phyloP scores from a whole-genome alignment of 2,329 filamentous ascomycete species.

The Penicillium occitanis region DNA sequence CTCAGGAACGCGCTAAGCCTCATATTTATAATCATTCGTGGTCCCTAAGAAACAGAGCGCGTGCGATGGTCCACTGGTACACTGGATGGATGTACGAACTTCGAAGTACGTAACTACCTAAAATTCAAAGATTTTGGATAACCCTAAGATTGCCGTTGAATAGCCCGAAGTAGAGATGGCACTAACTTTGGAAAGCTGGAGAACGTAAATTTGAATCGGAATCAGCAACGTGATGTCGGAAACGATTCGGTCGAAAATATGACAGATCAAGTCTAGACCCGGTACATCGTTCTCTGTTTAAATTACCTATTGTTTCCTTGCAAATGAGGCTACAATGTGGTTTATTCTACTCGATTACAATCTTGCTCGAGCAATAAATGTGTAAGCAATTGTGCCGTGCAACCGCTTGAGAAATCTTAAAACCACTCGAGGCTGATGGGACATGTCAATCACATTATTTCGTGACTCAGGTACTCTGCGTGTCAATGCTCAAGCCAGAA shows the following conservation, averaged over 20 bases:
- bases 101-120: neutral
- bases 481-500: neutral
- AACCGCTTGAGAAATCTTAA: neutral
- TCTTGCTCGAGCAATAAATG: neutral
- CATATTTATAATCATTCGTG: neutral
- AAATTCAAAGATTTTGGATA: neutral
- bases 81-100: neutral
- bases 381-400: neutral
- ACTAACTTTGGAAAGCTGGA: neutral
- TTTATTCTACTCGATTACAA: neutral
- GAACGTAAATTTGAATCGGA: neutral
- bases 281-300: neutral
- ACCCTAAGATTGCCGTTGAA: neutral
- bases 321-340: neutral
- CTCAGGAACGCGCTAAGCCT: neutral
- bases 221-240: neutral
- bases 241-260: neutral
- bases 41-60: neutral
- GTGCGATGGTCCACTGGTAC: neutral
- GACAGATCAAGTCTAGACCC: neutral
- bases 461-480: neutral
- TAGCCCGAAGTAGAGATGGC: neutral
- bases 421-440: neutral
- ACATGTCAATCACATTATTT: neutral
- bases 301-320: neutral